Percentiles rank a stretch among this genome's conserved stretches.
These are phyloP conservation scores for Bipolaris victoriae DNA, from an alignment of 2,329 filamentous ascomycete species.

Conservation along the genomic window DNA sequence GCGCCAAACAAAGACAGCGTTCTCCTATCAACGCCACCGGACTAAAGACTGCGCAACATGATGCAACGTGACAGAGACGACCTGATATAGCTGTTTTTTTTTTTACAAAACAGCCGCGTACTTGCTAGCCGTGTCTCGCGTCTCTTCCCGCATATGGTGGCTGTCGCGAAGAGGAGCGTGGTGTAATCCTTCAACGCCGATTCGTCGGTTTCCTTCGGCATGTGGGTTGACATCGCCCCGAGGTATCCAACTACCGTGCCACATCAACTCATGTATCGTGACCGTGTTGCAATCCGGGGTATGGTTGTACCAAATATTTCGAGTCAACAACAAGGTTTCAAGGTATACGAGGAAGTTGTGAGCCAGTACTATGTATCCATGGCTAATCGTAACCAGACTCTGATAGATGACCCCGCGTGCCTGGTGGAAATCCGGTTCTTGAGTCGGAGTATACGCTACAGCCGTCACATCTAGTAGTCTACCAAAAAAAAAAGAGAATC, in stretches of 20 bases:
- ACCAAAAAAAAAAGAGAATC: no score
- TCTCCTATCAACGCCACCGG: neutral
- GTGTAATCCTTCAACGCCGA: slow-evolving; percentile 6
- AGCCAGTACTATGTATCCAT: no score
- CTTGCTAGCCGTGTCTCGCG: neutral
- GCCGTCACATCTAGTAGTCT: no score
- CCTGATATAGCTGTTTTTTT: neutral
- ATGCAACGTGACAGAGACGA: neutral
- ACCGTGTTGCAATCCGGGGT: neutral
- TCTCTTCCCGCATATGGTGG: slow-evolving; percentile 1
- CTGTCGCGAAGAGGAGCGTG: slow-evolving; percentile 1
- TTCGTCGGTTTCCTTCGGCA: neutral
- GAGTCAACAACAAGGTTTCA: neutral
- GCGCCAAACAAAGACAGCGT: neutral
- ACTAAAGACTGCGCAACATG: neutral
- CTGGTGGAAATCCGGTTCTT: neutral
- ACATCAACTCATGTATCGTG: neutral
- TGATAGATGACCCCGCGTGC: neutral
- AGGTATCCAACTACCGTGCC: neutral
- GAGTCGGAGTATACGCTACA: no score
- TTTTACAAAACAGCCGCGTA: neutral
- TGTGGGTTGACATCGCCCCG: slow-evolving; percentile 2
- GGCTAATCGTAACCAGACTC: neutral
- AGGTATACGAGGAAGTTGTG: neutral
- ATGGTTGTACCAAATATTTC: neutral